Conservation (phyloP, 192 early-diverging fungal species). For the Coemansia sp. region DNA sequence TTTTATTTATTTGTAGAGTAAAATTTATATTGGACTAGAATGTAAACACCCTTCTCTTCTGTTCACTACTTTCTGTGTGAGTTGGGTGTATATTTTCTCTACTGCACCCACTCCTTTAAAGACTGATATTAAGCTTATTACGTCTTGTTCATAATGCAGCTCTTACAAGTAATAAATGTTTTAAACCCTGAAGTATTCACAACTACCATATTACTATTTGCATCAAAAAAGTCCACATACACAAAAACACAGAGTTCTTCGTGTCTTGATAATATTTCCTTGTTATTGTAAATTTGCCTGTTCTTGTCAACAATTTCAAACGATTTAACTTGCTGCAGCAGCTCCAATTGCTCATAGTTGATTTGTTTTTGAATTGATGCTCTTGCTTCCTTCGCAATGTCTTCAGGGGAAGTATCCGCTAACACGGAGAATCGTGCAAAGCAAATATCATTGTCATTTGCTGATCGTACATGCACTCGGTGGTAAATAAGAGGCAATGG, state of each 20-base stretch:
- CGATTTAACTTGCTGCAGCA: neutral
- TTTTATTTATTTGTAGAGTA: too few relatives aligned
- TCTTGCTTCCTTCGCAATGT: neutral
- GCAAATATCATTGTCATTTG: neutral
- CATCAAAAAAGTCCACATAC: neutral
- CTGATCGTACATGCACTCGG: neutral
- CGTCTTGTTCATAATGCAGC: neutral
- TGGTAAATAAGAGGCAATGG: too few relatives aligned
- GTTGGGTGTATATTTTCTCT: too few relatives aligned
- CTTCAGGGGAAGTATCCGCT: neutral
- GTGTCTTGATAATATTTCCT: neutral
- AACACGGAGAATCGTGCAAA: neutral
- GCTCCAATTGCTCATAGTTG: neutral
- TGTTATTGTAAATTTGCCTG: neutral
- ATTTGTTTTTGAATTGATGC: neutral
- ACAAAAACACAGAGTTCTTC: neutral
- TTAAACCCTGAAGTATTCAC: neutral
- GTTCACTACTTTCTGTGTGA: too few relatives aligned
- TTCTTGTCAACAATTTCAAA: neutral
- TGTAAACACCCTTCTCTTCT: too few relatives aligned
- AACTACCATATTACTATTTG: neutral
- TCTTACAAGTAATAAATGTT: neutral
- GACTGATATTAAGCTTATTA: too few relatives aligned
- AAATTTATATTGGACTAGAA: too few relatives aligned
- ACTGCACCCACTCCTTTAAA: too few relatives aligned